Evolutionary conservation across 1,139 yeast species (phyloP), one percentile per base, ranked within the genome.

Genomic region (Yamadazyma sp.): DNA sequence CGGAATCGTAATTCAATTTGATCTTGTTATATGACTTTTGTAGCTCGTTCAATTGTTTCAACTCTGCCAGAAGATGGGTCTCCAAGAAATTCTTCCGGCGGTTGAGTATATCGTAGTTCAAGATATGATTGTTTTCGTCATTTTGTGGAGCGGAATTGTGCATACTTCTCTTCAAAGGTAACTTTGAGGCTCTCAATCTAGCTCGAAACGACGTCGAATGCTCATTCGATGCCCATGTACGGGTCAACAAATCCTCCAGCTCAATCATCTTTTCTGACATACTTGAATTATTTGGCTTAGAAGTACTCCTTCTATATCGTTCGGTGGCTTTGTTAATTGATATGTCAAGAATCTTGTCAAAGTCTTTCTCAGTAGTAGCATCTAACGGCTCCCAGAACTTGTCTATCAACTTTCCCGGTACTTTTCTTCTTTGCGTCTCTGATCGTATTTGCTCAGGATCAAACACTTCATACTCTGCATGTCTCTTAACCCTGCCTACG

Each of bases 1-100:
- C 76, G 58, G 60, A 64, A 38, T 61, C 50, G 47, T 57, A 60
- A 22, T 49, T 47, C 26, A 48, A 42, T 17, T 61, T 46, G 14
- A 62, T 44, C 26, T 58, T 58, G 12, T 54, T 51, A 37, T 57
- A 54, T 44, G 63, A 56, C 9, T 47, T 44, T 38, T 66, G 61
- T 25, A 71, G 50, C n/a, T 65, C 70, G 17, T 55, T 50, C 33
- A 70, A 50, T 43, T 71, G 76, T 39, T 64, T 63, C 27, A 62
- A 39, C 43, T 70, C 76, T 0, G 76, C 76, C 66, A 60, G 67
- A 12, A 70, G 51, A 45, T 64, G 64, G 1, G 73, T 65, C 45
- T 70, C 75, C 36, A 69, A 48, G 32, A 58, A 56, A 15, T 56
- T 55, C 42, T 63, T 67, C 10, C 66, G 51, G 29, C 65, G 52